Percentiles rank a stretch among this genome's conserved stretches.
phyloP scores from a whole-genome alignment of 2,329 filamentous ascomycete genomes.

The Cladosporium sp. region DNA sequence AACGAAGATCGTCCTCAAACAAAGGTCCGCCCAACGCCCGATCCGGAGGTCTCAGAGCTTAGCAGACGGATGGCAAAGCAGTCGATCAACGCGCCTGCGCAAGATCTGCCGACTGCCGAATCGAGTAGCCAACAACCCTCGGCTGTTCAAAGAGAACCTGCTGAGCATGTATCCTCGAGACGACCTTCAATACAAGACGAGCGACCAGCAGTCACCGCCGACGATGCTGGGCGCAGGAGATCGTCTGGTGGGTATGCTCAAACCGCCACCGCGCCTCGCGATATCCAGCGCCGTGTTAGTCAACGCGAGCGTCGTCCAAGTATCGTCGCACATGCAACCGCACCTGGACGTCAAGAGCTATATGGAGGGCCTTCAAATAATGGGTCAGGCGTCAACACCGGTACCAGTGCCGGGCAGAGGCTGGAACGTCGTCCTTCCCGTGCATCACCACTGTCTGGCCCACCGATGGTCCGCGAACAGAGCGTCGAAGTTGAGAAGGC shows the following conservation, averaged over 20 bases:
- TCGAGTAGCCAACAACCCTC: slow-evolving; percentile 19
- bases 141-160: slow-evolving; percentile 18
- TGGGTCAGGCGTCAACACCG: background rate
- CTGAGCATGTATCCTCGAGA: slow-evolving; percentile 13
- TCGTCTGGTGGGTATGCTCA: slow-evolving; percentile 14
- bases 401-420: slow-evolving; percentile 17
- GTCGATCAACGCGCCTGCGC: slow-evolving; percentile 24
- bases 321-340: slow-evolving; percentile 42
- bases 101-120: slow-evolving; percentile 11
- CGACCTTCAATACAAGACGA: slow-evolving; percentile 27
- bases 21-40: slow-evolving; percentile 16
- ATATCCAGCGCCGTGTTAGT: slow-evolving; percentile 32
- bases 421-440: slow-evolving; percentile 62
- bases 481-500: slow-evolving; percentile 20
- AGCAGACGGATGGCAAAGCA: slow-evolving; percentile 29
- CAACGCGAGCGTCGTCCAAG: slow-evolving; percentile 39
- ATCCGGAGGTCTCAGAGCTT: slow-evolving; percentile 28
- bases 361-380: slow-evolving; percentile 28
- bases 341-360: slow-evolving; percentile 39
- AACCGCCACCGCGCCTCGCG: slow-evolving; percentile 9
- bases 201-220: slow-evolving; percentile 17
- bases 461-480: slow-evolving; percentile 47
- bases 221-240: slow-evolving; percentile 22
- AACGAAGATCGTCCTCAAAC: slow-evolving; percentile 28
- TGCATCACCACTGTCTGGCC: slow-evolving; percentile 32